Base-by-base conservation (phyloP, 257 asterid genomes). In the Phtheirospermum japonicum region DNA sequence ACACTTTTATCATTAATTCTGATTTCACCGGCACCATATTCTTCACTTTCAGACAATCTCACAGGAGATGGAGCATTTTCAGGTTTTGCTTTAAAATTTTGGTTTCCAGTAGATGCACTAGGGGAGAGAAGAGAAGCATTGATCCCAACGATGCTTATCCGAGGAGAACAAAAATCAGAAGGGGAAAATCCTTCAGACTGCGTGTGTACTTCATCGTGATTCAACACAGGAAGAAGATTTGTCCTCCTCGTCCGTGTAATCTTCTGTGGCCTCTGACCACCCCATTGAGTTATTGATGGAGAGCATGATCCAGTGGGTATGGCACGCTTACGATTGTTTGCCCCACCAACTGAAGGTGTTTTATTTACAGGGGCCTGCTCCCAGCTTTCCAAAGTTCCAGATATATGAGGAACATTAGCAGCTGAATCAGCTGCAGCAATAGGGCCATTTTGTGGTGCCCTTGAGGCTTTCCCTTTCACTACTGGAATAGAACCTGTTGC, bases 241-340 rank as follows among this genome's bases (percentile, higher is more conserved):
- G 94, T 84, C 78, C 99, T 84, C 88, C 97, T 82, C 0, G 92
- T 80, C 28, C 99, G 92, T 61, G 97, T 82, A 50, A 82, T 85
- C 76, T 93, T 93, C 63, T 87, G 96, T n/a, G 95, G 87, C 79
- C 97, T 82, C 84, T 89, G 99, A 70, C 99, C 97, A 72, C 43
- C 86, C 99, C 99, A 93, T 62, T 89, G 96, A 65, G 99, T 86
- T 57, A 89, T 87, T 56, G 99, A 96, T n/a, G 97, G 95, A 55
- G 99, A 90, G 46, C 92, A 77, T 65, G 95, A 77, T 59, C 87
- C 94, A 45, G 91, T 61, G 12, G 97, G 81, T 73, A 82, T 42
- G 53, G 95, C 64, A 69, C 95, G 92, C 76, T 89, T 93, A 64
- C 94, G 91, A 69, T 78, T 87, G 78, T 79, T 85, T 40, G 71